Evolutionary conservation across 129 eudicot genomes (phyloP).

Genomic region (Flaveria robusta): DNA sequence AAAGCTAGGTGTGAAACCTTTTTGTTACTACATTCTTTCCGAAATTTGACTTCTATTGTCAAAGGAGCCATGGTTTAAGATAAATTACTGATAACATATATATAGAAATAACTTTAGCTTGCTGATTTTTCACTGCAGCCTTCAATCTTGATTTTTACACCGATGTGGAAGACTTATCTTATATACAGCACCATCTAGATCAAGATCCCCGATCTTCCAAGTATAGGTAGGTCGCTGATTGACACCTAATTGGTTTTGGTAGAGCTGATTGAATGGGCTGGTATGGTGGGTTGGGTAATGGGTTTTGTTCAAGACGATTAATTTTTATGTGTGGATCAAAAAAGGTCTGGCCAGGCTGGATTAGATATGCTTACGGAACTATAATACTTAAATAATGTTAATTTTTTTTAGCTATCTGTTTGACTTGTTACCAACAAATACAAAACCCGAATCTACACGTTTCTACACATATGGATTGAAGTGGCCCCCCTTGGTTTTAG

Average conservation of each 20-base stretch:
- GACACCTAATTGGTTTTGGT: neutral
- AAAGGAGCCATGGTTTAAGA: neutral
- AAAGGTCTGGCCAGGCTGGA: no score
- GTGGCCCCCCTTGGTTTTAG: neutral
- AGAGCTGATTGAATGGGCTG: neutral
- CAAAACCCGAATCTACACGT: neutral
- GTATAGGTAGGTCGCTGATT: constrained; percentile 51
- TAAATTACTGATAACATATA: neutral
- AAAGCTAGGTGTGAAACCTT: constrained; percentile 55
- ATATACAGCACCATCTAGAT: constrained; percentile 69
- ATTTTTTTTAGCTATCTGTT: neutral
- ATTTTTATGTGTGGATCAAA: no score
- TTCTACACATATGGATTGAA: neutral
- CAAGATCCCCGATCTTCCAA: constrained; percentile 91
- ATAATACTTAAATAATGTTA: no score
- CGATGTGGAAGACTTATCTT: constrained; percentile 84
- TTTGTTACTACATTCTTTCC: neutral
- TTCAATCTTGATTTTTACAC: constrained; percentile 95
- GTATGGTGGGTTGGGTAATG: neutral
- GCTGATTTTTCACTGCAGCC: constrained; percentile 46
- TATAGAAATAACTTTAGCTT: neutral
- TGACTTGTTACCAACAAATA: neutral
- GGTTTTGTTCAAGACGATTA: no score
- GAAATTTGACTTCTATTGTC: constrained; percentile 16
- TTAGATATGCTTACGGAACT: no score